A percentile compares a stretch with the other conserved stretches of the same genome.
Conservation (phyloP, 768 basidiomycete species). For the Leucosporidium scottii region DNA sequence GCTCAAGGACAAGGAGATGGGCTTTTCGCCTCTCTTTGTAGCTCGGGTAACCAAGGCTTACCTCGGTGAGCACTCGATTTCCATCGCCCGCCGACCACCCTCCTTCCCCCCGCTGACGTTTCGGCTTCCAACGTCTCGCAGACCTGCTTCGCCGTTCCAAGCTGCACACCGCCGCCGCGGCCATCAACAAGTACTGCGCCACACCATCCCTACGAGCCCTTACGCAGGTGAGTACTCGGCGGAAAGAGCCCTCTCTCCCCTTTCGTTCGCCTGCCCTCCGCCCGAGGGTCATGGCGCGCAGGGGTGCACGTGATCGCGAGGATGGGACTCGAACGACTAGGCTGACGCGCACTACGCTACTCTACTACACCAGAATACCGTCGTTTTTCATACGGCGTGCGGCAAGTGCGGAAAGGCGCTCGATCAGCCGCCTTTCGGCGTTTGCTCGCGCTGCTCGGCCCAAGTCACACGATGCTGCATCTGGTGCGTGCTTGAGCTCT, state of each 20-base stretch:
- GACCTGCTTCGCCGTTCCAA: slow-evolving; percentile 23
- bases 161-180: slow-evolving; percentile 20
- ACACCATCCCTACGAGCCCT: slow-evolving; percentile 2
- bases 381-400: slow-evolving; percentile 29
- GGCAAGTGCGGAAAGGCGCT: slow-evolving; percentile 25
- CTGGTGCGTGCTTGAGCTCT: slow-evolving; percentile 10
- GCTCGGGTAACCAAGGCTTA: slow-evolving; percentile 27
- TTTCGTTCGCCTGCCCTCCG: not conserved
- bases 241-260: no score
- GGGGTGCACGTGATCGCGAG: not conserved
- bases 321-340: no score
- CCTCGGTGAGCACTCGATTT: slow-evolving; percentile 6
- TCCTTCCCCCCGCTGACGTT: not conserved
- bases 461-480: slow-evolving; percentile 18
- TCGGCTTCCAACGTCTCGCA: not conserved
- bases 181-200: slow-evolving; percentile 23
- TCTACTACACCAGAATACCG: slow-evolving; percentile 15
- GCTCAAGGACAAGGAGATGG: slow-evolving; percentile 8
- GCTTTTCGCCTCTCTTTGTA: slow-evolving; percentile 10
- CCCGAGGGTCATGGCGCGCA: not conserved
- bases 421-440: slow-evolving; percentile 15
- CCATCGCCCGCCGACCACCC: not conserved
- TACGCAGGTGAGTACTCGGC: slow-evolving; percentile 8
- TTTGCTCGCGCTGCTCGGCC: slow-evolving; percentile 12
- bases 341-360: no score